phyloP scores from a whole-genome alignment of 768 basidiomycete genomes.

The Auricularia cornea region DNA sequence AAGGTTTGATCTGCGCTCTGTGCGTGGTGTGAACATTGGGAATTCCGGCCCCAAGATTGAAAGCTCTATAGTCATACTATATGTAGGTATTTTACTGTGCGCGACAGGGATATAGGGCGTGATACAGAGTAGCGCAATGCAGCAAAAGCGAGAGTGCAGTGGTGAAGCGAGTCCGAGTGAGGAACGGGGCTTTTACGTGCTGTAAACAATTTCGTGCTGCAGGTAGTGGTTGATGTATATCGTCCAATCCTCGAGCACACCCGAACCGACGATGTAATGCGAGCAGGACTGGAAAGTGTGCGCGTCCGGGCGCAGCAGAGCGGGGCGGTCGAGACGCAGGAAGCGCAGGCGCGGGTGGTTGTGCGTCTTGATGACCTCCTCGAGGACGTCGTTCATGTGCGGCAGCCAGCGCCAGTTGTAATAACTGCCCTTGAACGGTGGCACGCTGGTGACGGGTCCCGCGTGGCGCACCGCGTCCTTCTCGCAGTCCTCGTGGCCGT shows the following conservation, averaged over 20 bases:
- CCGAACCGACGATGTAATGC: slow-evolving; percentile 37
- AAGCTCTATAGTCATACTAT: no score
- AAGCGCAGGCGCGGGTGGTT: slow-evolving; percentile 50
- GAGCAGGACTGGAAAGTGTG: slow-evolving; percentile 39
- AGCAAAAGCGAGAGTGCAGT: background rate
- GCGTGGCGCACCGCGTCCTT: slow-evolving; percentile 31
- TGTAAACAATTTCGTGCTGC: slow-evolving; percentile 13
- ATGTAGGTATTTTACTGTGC: no score
- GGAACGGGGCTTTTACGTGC: background rate
- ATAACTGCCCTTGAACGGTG: slow-evolving; percentile 39
- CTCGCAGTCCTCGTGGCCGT: slow-evolving; percentile 61
- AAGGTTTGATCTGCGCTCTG: no score
- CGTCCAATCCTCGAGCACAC: slow-evolving; percentile 45
- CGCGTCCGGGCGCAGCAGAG: slow-evolving; percentile 53
- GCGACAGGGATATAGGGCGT: no score
- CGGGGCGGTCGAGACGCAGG: slow-evolving; percentile 54
- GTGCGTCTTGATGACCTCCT: slow-evolving; percentile 32
- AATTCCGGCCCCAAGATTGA: no score
- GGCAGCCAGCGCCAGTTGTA: slow-evolving; percentile 61
- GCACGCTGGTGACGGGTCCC: slow-evolving; percentile 22
- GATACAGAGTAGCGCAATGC: no score
- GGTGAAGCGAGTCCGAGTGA: background rate
- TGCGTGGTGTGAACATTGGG: no score
- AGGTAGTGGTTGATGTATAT: slow-evolving; percentile 44
- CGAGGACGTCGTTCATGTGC: slow-evolving; percentile 47